Conservation (phyloP, 176 grass and related monocot genomes). For the Avena sativa region DNA sequence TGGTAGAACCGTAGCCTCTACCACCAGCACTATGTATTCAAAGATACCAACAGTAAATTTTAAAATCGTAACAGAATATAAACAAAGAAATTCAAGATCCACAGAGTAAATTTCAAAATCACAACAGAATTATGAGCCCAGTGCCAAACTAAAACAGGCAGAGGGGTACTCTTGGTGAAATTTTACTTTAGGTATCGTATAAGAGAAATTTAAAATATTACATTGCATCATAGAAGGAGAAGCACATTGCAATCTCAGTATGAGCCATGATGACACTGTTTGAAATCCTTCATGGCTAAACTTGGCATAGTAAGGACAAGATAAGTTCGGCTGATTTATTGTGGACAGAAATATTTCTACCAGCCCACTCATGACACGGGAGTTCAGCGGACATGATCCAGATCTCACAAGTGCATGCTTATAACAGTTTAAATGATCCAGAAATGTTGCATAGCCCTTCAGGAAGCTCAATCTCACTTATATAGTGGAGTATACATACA, state of each 20-base stretch:
- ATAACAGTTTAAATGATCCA: slow-evolving; percentile 9
- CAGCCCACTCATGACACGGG: not conserved
- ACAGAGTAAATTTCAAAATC: slow-evolving; percentile 9
- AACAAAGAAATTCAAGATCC: slow-evolving; percentile 13
- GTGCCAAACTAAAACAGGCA: not conserved
- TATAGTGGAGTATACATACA: not conserved
- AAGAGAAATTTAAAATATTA: not conserved
- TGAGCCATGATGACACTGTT: not conserved
- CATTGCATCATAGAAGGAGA: not conserved
- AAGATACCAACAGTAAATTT: no score
- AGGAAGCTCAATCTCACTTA: slow-evolving; percentile 22
- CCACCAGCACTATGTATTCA: not conserved
- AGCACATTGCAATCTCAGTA: slow-evolving; percentile 8
- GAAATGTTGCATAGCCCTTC: slow-evolving; percentile 19
- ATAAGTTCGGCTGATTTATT: not conserved
- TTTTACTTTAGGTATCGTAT: not conserved
- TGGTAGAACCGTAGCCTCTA: no score
- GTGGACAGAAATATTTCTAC: not conserved
- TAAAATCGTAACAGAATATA: not conserved
- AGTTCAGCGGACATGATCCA: slow-evolving; percentile 1
- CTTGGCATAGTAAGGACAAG: not conserved
- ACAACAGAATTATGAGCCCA: not conserved
- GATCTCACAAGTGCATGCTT: not conserved
- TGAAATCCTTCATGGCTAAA: not conserved
- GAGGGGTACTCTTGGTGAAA: not conserved